Conservation (phyloP, 345 rosid genomes). For the Populus euphratica region DNA sequence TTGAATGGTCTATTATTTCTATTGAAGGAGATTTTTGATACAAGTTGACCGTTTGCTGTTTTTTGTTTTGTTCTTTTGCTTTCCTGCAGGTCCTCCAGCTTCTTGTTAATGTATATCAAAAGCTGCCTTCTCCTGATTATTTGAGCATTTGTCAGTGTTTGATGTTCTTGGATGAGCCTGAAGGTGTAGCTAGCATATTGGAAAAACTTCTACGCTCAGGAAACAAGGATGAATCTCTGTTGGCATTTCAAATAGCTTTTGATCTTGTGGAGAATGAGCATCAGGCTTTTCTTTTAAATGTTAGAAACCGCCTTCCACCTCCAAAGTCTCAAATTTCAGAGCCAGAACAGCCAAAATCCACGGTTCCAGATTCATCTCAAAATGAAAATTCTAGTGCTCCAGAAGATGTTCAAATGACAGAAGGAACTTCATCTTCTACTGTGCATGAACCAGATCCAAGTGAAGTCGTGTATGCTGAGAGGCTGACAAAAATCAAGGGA, state of each 20-base stretch:
- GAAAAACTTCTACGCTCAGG: constrained; percentile 89
- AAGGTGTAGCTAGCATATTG: constrained; percentile 73
- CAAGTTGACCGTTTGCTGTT: neutral
- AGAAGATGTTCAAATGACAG: constrained; percentile 82
- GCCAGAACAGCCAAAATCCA: constrained; percentile 45
- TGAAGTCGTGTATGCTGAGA: constrained; percentile 71
- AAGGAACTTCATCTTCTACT: constrained; percentile 53
- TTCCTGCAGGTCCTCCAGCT: constrained; percentile 75
- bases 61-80: neutral
- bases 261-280: constrained; percentile 98
- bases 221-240: constrained; percentile 77
- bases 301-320: constrained; percentile 70
- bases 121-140: constrained; percentile 90
- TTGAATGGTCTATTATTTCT: neutral
- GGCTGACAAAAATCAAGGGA: constrained; percentile 75
- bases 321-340: constrained; percentile 60
- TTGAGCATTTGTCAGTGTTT: constrained; percentile 95
- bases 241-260: constrained; percentile 90
- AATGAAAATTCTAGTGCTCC: constrained; percentile 49
- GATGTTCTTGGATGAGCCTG: constrained; percentile 94
- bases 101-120: constrained; percentile 82
- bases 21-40: neutral
- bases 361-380: constrained; percentile 41
- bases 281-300: constrained; percentile 94
- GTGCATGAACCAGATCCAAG: constrained; percentile 49